Base-by-base conservation (phyloP, 2,329 filamentous ascomycete species). In the Aspergillus awamori region DNA sequence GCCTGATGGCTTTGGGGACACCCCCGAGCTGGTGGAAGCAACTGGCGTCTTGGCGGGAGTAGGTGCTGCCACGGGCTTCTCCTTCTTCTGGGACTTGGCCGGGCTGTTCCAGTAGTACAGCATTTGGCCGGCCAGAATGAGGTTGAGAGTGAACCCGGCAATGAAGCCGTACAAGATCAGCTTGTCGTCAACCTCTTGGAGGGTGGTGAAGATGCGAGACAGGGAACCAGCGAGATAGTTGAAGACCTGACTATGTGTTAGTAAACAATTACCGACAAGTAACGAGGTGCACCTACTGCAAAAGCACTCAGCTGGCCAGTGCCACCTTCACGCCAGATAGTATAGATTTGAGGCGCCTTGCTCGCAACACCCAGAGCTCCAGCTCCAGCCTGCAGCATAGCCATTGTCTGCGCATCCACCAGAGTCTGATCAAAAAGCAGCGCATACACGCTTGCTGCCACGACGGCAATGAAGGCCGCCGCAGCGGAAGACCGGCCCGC, bases 221-320 rank as follows among this genome's bases (percentile, higher is more conserved):
- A 98, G 86, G 47, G 93, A 97, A 41, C 96, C 95, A 69, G 89
- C 84, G 71, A 99, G 91, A 80, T 97, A 99, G 83, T 97, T 98
- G 86, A 99, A 97, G 69, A 99, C 93, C 93, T 97, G 71, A 1
- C 20, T 8, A 13, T 1, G 41, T 3, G 30, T 58, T 49, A 68
- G 52, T 54, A 3, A 57, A 30, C 24, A 43, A 38, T 15, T 3
- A 6, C 15, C 7, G 10, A 22, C 20, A 53, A 43, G 43, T 7
- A 13, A 53, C 36, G 38, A 5, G 8, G 8, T 30, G 15, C 33
- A 84, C 90, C 80, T 84, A 96, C 95, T 61, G 95, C 92, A 77
- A 98, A 98, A 55, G 95, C 94, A 74, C 93, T 97, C 76, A 99
- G 84, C 83, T 99, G 95, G 24, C 96, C 95, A 5, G 95, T 99